phyloP scores from a whole-genome alignment of 352 stramenopile species.

The Phytophthora capsici region DNA sequence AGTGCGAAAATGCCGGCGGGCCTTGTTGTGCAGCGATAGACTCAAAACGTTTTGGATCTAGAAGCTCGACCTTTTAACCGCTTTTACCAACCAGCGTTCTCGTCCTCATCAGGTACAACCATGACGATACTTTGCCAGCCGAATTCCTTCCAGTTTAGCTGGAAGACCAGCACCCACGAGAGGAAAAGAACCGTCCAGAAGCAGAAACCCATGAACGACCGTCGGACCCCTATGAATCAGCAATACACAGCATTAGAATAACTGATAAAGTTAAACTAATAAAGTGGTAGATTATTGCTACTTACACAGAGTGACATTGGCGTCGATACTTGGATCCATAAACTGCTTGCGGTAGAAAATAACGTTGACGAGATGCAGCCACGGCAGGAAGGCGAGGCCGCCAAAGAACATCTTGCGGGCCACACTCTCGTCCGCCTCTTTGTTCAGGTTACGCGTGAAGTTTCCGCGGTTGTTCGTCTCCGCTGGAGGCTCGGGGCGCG shows the following conservation, averaged over 20 bases:
- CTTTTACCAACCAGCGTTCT: conserved; percentile 73
- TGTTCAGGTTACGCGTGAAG: conserved; percentile 88
- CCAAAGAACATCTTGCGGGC: conserved; percentile 89
- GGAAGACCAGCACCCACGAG: conserved; percentile 80
- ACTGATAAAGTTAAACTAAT: no score
- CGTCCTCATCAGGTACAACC: conserved; percentile 69
- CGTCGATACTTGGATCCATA: conserved; percentile 66
- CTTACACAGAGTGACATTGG: conserved; percentile 80
- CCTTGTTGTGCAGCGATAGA: background rate
- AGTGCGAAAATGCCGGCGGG: background rate
- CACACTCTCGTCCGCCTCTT: conserved; percentile 72
- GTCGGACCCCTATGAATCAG: conserved; percentile 62
- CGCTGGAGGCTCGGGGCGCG: conserved; percentile 21
- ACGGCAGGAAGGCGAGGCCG: conserved; percentile 73
- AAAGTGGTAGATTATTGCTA: background rate
- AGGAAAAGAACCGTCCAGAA: conserved; percentile 80
- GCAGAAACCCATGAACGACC: conserved; percentile 73
- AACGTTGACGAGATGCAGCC: conserved; percentile 86
- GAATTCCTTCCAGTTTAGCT: conserved; percentile 88
- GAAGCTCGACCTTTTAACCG: no score
- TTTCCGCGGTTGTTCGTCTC: conserved; percentile 83
- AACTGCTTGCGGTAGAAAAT: conserved; percentile 87
- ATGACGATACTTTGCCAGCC: conserved; percentile 83
- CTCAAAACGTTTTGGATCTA: no score
- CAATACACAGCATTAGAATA: background rate